These are phyloP conservation scores for Saccharomycopsis crataegensis DNA, from an alignment of 1,139 yeast genomes.

Conservation along the genomic window DNA sequence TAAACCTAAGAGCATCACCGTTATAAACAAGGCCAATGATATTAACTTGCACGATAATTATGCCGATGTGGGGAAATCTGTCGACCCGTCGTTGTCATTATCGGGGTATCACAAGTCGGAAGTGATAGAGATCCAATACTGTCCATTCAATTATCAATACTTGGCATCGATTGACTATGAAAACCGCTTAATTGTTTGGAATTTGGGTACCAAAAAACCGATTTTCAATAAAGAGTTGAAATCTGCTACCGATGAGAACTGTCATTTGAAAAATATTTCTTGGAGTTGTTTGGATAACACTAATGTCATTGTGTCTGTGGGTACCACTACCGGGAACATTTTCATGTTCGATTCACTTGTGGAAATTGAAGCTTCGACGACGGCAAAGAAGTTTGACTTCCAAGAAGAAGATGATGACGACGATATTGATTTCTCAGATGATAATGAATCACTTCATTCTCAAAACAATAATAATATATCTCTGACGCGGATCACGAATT, in stretches of 20 bases:
- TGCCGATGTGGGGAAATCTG: background rate
- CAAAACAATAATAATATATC: constrained; percentile 24
- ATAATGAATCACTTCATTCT: constrained; percentile 27
- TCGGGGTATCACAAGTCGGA: constrained; percentile 30
- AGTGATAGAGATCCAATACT: constrained; percentile 48
- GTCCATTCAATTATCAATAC: constrained; percentile 47
- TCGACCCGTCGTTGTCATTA: background rate
- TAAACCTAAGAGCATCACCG: constrained; percentile 54
- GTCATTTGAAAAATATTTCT: constrained; percentile 27
- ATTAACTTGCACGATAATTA: constrained; percentile 28
- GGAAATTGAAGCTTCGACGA: background rate
- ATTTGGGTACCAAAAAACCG: constrained; percentile 31
- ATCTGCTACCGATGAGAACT: constrained; percentile 10
- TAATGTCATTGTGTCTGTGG: constrained; percentile 31
- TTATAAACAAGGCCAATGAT: constrained; percentile 39
- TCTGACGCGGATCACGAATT: constrained; percentile 25
- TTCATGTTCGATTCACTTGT: constrained; percentile 33
- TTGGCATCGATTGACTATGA: constrained; percentile 49
- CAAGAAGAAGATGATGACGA: constrained; percentile 18
- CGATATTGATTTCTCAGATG: constrained; percentile 23
- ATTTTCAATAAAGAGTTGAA: constrained; percentile 24
- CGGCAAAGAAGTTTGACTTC: constrained; percentile 8
- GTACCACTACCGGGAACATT: constrained; percentile 50
- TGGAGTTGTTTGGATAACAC: constrained; percentile 27
- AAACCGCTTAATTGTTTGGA: constrained; percentile 51